These are phyloP conservation scores for Hypsizygus marmoreus DNA, from an alignment of 768 basidiomycete genomes.

Conservation along the genomic window DNA sequence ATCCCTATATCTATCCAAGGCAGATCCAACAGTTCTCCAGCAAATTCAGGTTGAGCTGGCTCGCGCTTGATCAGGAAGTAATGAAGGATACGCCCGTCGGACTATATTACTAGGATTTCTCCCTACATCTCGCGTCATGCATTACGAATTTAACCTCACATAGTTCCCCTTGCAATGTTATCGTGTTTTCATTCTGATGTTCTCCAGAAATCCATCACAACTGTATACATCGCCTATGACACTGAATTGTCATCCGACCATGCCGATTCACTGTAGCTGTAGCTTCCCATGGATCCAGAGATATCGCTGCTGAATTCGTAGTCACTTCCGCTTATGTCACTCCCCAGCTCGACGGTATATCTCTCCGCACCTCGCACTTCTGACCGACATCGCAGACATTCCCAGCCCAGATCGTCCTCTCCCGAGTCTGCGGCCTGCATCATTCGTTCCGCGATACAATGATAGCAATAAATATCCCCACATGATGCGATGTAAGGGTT, in stretches of 20 bases:
- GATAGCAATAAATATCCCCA: constrained; percentile 90
- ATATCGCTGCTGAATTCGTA: constrained; percentile 65
- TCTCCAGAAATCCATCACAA: constrained; percentile 1
- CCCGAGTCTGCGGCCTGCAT: constrained; percentile 71
- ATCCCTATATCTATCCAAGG: constrained; percentile 56
- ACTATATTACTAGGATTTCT: constrained; percentile 1
- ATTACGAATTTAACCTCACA: too few species aligned
- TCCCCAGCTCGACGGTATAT: constrained; percentile 42
- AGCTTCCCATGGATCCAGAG: constrained; percentile 57
- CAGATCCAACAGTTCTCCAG: constrained; percentile 73
- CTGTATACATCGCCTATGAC: constrained; percentile 1
- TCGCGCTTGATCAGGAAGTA: constrained; percentile 18
- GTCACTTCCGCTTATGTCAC: constrained; percentile 48
- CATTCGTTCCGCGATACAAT: constrained; percentile 85
- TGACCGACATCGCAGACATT: constrained; percentile 79
- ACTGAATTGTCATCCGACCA: constrained; percentile 33
- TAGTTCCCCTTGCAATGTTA: neutral
- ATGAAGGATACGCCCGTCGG: neutral
- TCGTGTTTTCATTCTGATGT: neutral
- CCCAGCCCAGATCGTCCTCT: constrained; percentile 64
- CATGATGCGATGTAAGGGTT: constrained; percentile 85
- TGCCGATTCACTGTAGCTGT: constrained; percentile 51
- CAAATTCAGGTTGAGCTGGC: constrained; percentile 63
- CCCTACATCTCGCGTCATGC: constrained; percentile 1
- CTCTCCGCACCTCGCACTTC: constrained; percentile 66